A percentile compares a stretch with the other conserved stretches of the same genome.
These are phyloP conservation scores for Taphrina confusa DNA, from an alignment of 1,139 yeast genomes.

Conservation along the genomic window DNA sequence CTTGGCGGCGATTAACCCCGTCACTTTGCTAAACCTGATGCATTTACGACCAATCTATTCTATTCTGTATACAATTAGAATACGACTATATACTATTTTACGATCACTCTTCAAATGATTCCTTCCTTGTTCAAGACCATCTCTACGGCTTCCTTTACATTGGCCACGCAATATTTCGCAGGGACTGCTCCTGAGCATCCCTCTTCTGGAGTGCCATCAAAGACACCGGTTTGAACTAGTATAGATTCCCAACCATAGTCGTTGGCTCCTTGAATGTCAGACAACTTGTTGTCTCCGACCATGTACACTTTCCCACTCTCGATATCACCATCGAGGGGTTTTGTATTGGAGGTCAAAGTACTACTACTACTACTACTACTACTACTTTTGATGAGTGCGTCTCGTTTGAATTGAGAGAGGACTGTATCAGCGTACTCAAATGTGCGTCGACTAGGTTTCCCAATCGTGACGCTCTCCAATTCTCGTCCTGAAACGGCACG, in stretches of 20 bases:
- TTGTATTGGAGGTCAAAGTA: too few relatives aligned
- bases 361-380: too few relatives aligned
- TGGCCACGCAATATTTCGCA: conserved; percentile 71
- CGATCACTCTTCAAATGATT: background rate
- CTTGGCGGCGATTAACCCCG: conserved; percentile 14
- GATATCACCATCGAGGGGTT: too few relatives aligned
- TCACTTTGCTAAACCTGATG: background rate
- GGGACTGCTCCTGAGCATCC: conserved; percentile 67
- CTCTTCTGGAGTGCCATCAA: conserved; percentile 65
- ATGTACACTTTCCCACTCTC: conserved; percentile 57
- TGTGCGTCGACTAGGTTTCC: conserved; percentile 64
- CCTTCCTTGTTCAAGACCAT: conserved; percentile 63
- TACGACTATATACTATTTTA: background rate
- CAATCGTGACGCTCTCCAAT: conserved; percentile 72
- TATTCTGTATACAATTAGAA: background rate
- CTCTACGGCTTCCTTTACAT: conserved; percentile 77
- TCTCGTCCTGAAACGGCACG: conserved; percentile 61
- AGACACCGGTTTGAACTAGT: conserved; percentile 82
- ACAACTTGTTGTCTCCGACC: conserved; percentile 96
- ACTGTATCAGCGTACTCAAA: conserved; percentile 77
- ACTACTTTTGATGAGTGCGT: too few relatives aligned
- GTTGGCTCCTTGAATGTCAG: conserved; percentile 89
- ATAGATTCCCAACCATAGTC: conserved; percentile 84
- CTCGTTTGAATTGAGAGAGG: conserved; percentile 53
- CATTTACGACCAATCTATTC: background rate